Evolutionary conservation across 2,329 filamentous ascomycete genomes (phyloP).

Genomic region (Cladorrhinum sp.): DNA sequence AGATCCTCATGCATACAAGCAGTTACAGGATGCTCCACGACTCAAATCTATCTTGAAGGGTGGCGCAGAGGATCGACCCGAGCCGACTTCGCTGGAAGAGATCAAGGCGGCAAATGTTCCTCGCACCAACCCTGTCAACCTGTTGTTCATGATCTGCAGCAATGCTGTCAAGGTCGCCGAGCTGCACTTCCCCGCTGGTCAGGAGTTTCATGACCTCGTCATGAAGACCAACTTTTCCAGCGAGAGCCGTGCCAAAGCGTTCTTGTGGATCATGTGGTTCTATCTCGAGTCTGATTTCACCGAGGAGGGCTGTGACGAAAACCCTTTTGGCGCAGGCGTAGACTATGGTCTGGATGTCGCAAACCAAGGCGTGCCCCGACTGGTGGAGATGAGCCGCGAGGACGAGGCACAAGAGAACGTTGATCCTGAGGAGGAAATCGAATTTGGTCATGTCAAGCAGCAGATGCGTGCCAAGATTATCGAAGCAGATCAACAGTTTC

Average conservation of each 20-base stretch:
- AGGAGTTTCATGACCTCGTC: conserved; percentile 94
- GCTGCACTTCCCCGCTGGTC: conserved; percentile 77
- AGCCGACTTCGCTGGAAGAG: conserved; percentile 79
- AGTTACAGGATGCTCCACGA: conserved; percentile 91
- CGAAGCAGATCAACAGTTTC: conserved; percentile 68
- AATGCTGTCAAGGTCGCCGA: conserved; percentile 90
- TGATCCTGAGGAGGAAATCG: conserved; percentile 65
- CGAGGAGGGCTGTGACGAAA: conserved; percentile 79
- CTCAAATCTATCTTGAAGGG: conserved; percentile 97
- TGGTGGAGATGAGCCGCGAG: conserved; percentile 63
- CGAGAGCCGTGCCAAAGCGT: conserved; percentile 77
- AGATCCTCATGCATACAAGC: conserved; percentile 94
- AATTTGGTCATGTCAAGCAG: conserved; percentile 70
- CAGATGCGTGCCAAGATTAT: conserved; percentile 72
- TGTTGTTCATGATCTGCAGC: conserved; percentile 91
- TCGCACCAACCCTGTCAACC: conserved; percentile 93
- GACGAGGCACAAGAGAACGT: conserved; percentile 69
- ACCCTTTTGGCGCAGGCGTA: conserved; percentile 78
- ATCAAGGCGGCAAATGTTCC: conserved; percentile 65
- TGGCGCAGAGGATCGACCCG: conserved; percentile 82
- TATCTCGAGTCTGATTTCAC: conserved; percentile 96
- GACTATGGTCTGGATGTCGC: conserved; percentile 63
- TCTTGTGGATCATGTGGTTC: conserved; percentile 99
- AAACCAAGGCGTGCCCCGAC: conserved; percentile 66
- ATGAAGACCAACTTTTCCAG: conserved; percentile 87